phyloP scores from a whole-genome alignment of 2,329 filamentous ascomycete genomes.

The Penicillium frequentans region DNA sequence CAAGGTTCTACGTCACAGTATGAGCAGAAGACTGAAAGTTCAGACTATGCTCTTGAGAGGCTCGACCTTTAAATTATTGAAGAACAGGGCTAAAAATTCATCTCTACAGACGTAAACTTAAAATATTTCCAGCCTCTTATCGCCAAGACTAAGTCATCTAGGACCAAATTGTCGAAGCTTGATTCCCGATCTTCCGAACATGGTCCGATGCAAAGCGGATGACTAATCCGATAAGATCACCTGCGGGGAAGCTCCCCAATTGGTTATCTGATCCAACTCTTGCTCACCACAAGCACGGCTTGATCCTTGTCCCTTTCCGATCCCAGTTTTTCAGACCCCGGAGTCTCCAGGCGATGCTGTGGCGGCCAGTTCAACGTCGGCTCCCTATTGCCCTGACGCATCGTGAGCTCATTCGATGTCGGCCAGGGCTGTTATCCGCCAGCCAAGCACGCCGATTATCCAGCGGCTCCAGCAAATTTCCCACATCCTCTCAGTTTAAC shows the following conservation, averaged over 20 bases:
- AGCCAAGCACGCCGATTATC: slow-evolving; percentile 22
- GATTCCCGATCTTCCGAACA: not conserved
- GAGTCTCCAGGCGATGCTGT: slow-evolving; percentile 29
- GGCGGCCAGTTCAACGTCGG: slow-evolving; percentile 31
- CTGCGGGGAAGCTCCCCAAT: slow-evolving; percentile 24
- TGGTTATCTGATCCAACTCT: slow-evolving; percentile 19
- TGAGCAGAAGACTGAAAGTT: not conserved
- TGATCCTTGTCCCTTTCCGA: not conserved
- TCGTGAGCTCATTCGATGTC: slow-evolving; percentile 25
- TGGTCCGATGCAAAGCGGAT: slow-evolving; percentile 3
- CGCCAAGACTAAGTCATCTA: no score
- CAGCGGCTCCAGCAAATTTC: slow-evolving; percentile 33
- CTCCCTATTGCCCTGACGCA: slow-evolving; percentile 20
- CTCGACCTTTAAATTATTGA: not conserved
- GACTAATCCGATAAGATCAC: slow-evolving; percentile 28
- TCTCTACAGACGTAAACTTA: no score
- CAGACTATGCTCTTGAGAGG: not conserved
- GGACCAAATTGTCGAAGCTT: not conserved
- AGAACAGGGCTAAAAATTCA: no score
- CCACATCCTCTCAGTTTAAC: slow-evolving; percentile 53
- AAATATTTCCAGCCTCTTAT: no score
- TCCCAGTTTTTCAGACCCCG: not conserved
- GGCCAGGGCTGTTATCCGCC: slow-evolving; percentile 11
- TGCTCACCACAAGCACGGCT: not conserved
- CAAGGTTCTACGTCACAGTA: not conserved